phyloP scores from a whole-genome alignment of 2,329 filamentous ascomycete species.

The Monosporascus sp. region DNA sequence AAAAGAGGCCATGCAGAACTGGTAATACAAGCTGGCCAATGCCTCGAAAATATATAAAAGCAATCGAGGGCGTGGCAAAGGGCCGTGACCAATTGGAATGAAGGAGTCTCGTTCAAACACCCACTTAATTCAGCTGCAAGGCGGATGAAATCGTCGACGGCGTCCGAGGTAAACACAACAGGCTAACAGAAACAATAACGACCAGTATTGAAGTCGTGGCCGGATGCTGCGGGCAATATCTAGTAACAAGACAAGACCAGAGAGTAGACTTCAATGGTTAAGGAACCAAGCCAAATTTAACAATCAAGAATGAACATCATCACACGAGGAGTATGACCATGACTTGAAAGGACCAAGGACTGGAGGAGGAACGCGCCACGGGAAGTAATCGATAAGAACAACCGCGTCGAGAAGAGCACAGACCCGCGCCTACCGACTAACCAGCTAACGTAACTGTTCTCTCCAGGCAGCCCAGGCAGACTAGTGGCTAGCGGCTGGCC shows the following conservation, averaged over 20 bases:
- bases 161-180: background rate
- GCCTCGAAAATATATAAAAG: background rate
- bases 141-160: background rate
- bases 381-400: background rate
- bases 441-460: background rate
- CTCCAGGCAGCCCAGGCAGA: too few relatives aligned
- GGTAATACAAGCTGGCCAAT: background rate
- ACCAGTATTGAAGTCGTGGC: background rate
- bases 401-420: background rate
- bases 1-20: constrained; percentile 8
- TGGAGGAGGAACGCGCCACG: background rate
- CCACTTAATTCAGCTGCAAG: background rate
- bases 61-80: background rate
- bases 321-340: background rate
- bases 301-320: too few relatives aligned
- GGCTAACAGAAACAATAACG: background rate
- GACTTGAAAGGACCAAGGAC: background rate
- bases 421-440: background rate
- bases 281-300: background rate
- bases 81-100: background rate
- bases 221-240: background rate
- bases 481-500: too few relatives aligned
- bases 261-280: background rate
- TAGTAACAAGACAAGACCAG: background rate
- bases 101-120: background rate